A percentile compares a stretch with the other conserved stretches of the same genome.
Evolutionary conservation across 768 basidiomycete genomes (phyloP).

Genomic region (Boletus rex-veris): DNA sequence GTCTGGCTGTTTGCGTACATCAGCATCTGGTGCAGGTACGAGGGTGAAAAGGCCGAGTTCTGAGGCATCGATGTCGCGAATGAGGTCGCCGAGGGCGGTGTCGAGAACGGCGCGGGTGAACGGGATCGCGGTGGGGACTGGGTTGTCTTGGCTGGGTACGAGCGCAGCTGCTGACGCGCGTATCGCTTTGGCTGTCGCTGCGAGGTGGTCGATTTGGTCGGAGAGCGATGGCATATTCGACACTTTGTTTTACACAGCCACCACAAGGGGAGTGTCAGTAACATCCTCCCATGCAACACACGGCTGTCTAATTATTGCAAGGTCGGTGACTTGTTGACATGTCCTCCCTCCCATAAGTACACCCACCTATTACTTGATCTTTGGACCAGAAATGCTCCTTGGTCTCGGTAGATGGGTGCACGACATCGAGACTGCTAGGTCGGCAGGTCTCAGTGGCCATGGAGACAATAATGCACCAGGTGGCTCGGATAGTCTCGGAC

Average conservation of each 20-base stretch:
- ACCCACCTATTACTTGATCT: not conserved
- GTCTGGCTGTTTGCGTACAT: constrained; percentile 27
- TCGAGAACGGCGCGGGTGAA: constrained; percentile 67
- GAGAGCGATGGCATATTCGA: constrained; percentile 50
- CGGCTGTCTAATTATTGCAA: constrained; percentile 2
- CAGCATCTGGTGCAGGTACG: constrained; percentile 35
- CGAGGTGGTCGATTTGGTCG: constrained; percentile 67
- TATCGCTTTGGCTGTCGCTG: constrained; percentile 50
- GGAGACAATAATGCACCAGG: constrained; percentile 2
- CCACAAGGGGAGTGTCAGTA: not conserved
- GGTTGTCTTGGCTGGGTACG: constrained; percentile 22
- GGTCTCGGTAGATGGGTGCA: constrained; percentile 18
- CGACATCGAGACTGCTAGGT: constrained; percentile 16
- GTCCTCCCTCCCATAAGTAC: not conserved
- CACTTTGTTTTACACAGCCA: constrained; percentile 19
- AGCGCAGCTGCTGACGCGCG: constrained; percentile 39
- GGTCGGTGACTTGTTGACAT: constrained; percentile 20
- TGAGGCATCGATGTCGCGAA: constrained; percentile 74
- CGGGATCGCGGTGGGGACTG: constrained; percentile 19
- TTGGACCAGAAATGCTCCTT: constrained; percentile 21
- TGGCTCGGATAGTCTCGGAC: constrained; percentile 4
- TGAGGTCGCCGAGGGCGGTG: constrained; percentile 65
- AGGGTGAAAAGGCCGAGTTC: constrained; percentile 78
- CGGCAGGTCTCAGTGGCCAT: constrained; percentile 1
- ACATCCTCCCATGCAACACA: too few species aligned